These are phyloP conservation scores for Musa balbisiana DNA, from an alignment of 202 grass and related monocot species.

Conservation along the genomic window DNA sequence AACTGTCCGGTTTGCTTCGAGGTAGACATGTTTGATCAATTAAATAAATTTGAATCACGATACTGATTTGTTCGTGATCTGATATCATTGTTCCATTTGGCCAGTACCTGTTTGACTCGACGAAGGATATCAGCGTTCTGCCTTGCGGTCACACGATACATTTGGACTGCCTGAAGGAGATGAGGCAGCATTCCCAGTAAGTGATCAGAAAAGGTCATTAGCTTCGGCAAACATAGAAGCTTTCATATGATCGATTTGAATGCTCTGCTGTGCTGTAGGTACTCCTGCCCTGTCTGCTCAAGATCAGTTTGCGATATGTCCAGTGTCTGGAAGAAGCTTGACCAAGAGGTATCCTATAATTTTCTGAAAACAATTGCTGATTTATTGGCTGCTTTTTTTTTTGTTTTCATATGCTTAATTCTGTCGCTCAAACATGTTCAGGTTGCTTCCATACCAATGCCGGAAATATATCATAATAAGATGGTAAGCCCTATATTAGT, in stretches of 20 bases:
- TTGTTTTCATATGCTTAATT: not conserved
- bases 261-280: conserved; percentile 28
- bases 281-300: conserved; percentile 73
- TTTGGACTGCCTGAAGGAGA: conserved; percentile 66
- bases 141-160: conserved; percentile 76
- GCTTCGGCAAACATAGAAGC: no score
- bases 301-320: conserved; percentile 70
- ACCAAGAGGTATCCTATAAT: conserved; percentile 44
- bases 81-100: not conserved
- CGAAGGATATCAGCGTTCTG: conserved; percentile 64
- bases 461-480: conserved; percentile 58
- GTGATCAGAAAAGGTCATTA: conserved; percentile 19
- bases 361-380: not conserved
- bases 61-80: no score
- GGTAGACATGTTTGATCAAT: conserved; percentile 18
- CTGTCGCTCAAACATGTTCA: conserved; percentile 10
- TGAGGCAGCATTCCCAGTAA: conserved; percentile 70
- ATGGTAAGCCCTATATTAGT: conserved; percentile 41
- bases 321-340: conserved; percentile 53
- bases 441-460: conserved; percentile 74
- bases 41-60: not conserved
- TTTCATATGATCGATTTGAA: conserved; percentile 8
- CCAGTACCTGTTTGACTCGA: conserved; percentile 85
- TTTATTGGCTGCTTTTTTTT: no score
- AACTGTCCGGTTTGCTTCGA: conserved; percentile 89